Evolutionary conservation across 345 rosid genomes (phyloP).

Genomic region (Hypericum perforatum): DNA sequence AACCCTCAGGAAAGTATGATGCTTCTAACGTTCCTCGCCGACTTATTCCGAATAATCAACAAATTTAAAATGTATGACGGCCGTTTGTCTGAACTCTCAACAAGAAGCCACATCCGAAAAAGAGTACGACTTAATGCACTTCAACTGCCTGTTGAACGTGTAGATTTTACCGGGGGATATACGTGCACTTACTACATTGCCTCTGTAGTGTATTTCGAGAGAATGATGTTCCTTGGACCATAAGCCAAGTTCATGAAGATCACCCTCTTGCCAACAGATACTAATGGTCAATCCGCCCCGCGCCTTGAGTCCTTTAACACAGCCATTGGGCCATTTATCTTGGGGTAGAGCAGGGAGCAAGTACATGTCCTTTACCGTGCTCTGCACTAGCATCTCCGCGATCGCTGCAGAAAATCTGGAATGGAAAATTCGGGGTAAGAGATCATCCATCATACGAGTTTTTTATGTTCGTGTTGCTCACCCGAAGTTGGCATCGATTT

Average conservation of each 20-base stretch:
- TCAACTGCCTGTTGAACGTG: conserved; percentile 44
- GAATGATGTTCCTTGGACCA: conserved; percentile 32
- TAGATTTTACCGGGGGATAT: conserved; percentile 38
- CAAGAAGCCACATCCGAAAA: conserved; percentile 1
- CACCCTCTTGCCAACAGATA: conserved; percentile 65
- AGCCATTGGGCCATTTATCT: conserved; percentile 70
- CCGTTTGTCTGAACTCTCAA: background rate
- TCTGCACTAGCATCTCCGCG: conserved; percentile 82
- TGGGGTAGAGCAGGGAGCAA: conserved; percentile 77
- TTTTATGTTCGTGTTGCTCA: conserved; percentile 17
- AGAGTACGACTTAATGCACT: conserved; percentile 28
- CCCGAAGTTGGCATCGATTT: conserved; percentile 98
- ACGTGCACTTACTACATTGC: conserved; percentile 23
- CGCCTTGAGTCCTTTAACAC: conserved; percentile 67
- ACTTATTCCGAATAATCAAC: no score
- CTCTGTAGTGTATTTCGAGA: conserved; percentile 43
- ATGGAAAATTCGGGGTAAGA: background rate
- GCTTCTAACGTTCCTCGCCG: no score
- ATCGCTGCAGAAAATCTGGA: conserved; percentile 64
- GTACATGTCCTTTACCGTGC: conserved; percentile 56
- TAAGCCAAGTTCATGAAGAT: conserved; percentile 56
- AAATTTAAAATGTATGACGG: no score
- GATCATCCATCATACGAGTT: no score
- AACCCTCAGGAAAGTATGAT: no score
- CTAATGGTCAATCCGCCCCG: conserved; percentile 59